Conservation (phyloP, 2,329 filamentous ascomycete genomes). For the Phialophora chinensis region DNA sequence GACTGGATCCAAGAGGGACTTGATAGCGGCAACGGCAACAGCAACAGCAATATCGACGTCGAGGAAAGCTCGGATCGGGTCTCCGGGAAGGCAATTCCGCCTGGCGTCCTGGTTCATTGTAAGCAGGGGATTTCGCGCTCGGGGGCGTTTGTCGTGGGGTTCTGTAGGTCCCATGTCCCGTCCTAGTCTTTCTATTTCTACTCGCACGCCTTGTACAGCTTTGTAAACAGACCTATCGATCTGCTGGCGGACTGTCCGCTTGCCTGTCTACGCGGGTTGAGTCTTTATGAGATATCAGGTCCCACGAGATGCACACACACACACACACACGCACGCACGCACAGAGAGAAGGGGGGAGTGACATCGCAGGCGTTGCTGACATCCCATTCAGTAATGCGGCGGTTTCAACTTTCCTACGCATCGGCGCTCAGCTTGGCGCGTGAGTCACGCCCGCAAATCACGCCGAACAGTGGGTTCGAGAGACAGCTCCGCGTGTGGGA, state of each 20-base stretch:
- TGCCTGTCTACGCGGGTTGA: no score
- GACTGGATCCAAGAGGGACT: conserved; percentile 36
- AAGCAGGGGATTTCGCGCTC: conserved; percentile 40
- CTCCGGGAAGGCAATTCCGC: neutral
- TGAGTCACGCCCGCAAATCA: conserved; percentile 33
- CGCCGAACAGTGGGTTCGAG: conserved; percentile 38
- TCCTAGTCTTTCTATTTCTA: neutral
- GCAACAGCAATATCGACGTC: neutral
- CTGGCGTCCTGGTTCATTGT: conserved; percentile 38
- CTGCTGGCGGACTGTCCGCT: no score
- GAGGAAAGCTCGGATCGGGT: neutral
- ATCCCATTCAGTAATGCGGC: conserved; percentile 35
- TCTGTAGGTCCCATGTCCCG: conserved; percentile 28
- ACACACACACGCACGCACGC: no score
- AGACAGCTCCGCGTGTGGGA: conserved; percentile 37
- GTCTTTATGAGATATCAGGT: no score
- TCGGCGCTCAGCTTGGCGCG: conserved; percentile 34
- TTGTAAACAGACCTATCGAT: no score
- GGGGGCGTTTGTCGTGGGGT: conserved; percentile 37
- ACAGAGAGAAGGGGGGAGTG: neutral
- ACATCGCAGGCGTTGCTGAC: neutral
- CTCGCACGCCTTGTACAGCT: no score
- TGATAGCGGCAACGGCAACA: neutral
- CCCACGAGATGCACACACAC: no score
- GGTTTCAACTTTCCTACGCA: conserved; percentile 29